phyloP scores from a whole-genome alignment of 768 basidiomycete genomes.

The Collybia nuda region DNA sequence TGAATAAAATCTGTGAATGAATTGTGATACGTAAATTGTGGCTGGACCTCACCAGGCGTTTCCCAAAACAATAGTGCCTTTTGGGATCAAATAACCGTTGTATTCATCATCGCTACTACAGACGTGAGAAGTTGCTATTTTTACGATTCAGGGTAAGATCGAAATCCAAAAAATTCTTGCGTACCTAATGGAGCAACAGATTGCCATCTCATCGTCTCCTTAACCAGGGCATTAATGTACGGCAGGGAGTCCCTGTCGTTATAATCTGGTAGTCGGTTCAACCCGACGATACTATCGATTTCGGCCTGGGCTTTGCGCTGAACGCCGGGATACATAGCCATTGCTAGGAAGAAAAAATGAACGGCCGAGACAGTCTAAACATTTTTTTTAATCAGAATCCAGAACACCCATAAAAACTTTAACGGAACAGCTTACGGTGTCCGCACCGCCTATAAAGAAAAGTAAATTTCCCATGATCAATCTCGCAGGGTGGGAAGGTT shows the following conservation, averaged over 20 bases:
- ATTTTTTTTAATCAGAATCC: not conserved
- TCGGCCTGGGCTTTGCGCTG: constrained; percentile 8
- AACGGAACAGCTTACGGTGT: constrained; percentile 1
- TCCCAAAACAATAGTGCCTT: constrained; percentile 3
- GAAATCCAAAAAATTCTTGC: not conserved
- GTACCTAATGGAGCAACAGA: not conserved
- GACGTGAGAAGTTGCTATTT: not conserved
- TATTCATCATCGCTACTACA: constrained; percentile 2
- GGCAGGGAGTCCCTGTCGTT: no score
- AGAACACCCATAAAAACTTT: not conserved
- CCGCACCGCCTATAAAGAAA: constrained; percentile 1
- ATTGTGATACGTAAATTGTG: not conserved
- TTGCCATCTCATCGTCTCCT: constrained; percentile 2
- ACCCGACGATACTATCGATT: constrained; percentile 8
- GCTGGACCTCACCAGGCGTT: not conserved
- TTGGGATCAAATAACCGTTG: constrained; percentile 6
- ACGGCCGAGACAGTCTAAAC: not conserved
- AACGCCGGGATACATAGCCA: constrained; percentile 6
- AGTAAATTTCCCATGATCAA: not conserved
- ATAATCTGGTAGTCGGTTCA: constrained; percentile 18
- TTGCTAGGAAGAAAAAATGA: constrained; percentile 5
- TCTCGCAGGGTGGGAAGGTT: not conserved
- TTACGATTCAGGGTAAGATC: no score
- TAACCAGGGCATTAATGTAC: not conserved
- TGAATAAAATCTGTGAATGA: no score